Evolutionary conservation across 192 early-diverging fungal genomes (phyloP).

Genomic region (Gonapodya prolifera): DNA sequence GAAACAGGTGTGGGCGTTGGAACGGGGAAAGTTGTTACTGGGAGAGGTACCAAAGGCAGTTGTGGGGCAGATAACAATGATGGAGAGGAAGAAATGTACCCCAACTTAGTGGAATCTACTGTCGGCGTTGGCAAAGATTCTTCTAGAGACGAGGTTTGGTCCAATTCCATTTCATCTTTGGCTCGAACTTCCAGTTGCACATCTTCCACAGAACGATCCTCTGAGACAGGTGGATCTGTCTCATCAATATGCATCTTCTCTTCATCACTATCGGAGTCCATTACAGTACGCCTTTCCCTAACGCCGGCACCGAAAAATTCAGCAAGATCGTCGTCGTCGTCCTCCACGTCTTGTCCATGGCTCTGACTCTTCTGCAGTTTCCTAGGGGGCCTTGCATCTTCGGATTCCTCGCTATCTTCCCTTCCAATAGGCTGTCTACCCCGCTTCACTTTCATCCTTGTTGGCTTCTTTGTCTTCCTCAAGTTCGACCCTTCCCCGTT

Average conservation of each 20-base stretch:
- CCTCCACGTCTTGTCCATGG: not conserved
- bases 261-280: not conserved
- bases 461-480: not conserved
- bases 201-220: too few species aligned
- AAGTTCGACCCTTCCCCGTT: not conserved
- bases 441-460: too few species aligned
- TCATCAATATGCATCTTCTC: too few species aligned
- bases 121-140: too few species aligned
- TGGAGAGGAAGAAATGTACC: too few species aligned
- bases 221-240: too few species aligned
- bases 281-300: not conserved
- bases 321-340: not conserved
- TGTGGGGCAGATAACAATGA: too few species aligned
- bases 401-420: not conserved
- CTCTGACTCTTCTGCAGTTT: not conserved
- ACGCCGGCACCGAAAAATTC: not conserved
- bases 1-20: not conserved
- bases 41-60: not conserved
- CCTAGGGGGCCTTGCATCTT: not conserved
- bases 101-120: too few species aligned
- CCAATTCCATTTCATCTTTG: not conserved
- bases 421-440: not conserved
- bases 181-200: not conserved
- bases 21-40: not conserved
- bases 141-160: too few species aligned